Evolutionary conservation across 1,284 basidiomycete genomes (phyloP).

Genomic region (Pseudozyma pruni): DNA sequence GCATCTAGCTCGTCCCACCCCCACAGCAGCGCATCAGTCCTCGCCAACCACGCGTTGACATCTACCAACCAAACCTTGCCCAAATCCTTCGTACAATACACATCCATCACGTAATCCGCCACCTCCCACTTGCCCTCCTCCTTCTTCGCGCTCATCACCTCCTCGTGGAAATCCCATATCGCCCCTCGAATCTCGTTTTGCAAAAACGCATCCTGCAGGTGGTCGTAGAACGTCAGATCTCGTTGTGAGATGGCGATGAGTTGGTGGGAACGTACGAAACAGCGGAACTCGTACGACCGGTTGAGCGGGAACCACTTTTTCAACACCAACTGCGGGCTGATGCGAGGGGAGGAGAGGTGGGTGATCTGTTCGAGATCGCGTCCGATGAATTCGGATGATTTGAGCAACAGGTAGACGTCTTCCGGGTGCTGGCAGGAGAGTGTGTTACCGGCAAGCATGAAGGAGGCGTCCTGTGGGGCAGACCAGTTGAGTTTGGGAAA

Average conservation of each 20-base stretch:
- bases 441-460: constrained; percentile 87
- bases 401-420: constrained; percentile 91
- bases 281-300: constrained; percentile 71
- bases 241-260: constrained; percentile 82
- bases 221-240: constrained; percentile 83
- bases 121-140: constrained; percentile 7
- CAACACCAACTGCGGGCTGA: constrained; percentile 76
- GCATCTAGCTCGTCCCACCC: constrained; percentile 79
- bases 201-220: constrained; percentile 72
- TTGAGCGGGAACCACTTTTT: constrained; percentile 91
- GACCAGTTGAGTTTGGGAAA: constrained; percentile 79
- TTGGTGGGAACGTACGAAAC: constrained; percentile 38
- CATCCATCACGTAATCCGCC: constrained; percentile 77
- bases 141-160: constrained; percentile 70
- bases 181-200: constrained; percentile 73
- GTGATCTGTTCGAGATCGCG: constrained; percentile 77
- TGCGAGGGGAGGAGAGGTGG: constrained; percentile 18
- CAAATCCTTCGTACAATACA: constrained; percentile 84
- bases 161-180: constrained; percentile 77
- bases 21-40: constrained; percentile 88
- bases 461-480: constrained; percentile 77
- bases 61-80: constrained; percentile 82
- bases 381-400: constrained; percentile 88
- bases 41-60: constrained; percentile 85
- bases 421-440: constrained; percentile 86